Evolutionary conservation across 208 protist species (phyloP), one percentile per base, ranked within the genome.

Genomic region (Spongospora subterranea): DNA sequence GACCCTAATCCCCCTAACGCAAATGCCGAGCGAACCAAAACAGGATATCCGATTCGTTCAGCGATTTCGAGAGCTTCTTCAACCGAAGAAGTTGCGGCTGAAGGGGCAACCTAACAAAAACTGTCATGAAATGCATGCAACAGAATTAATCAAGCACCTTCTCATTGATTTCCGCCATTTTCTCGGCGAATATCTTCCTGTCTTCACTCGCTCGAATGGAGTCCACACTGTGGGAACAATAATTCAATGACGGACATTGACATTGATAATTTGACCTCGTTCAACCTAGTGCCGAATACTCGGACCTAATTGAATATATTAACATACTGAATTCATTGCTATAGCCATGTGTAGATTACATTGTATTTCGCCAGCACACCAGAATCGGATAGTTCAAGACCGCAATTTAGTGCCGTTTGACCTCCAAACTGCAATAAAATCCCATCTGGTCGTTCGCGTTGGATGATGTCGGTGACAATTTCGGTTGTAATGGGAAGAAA

Each of bases 401-500:
- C 98, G 94, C 98, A 99, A 96, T 99, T 99, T 43, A 99, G 96
- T 17, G 97, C 98, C 0, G 98, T 99, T 94, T 99, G 98, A 11
- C 98, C 98, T 54, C 98, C 98, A 96, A 98, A 99, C 64, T 96
- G 96, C 0, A 99, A 95, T 64, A 99, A 93, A 88, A 99, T 97
- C 88, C 96, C 97, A 90, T 98, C 97, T 40, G 97, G 97, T 24
- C 95, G 91, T 94, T 99, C 98, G n/a, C 93, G 66, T 40, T 90
- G 40, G 65, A 94, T 94, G 89, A 91, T 96, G 45, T 97, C 93
- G 89, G 97, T 95, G 41, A 99, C 97, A 65, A 95, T 95, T 43
- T 97, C 95, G 24, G 96, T 94, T 0, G 95, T 98, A 6, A 99
- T 93, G 1, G 98, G 98, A n/a, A 98, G 94, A 93, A 99, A 99